Evolutionary conservation across 2,329 filamentous ascomycete species (phyloP).

Genomic region (Ciborinia camelliae): DNA sequence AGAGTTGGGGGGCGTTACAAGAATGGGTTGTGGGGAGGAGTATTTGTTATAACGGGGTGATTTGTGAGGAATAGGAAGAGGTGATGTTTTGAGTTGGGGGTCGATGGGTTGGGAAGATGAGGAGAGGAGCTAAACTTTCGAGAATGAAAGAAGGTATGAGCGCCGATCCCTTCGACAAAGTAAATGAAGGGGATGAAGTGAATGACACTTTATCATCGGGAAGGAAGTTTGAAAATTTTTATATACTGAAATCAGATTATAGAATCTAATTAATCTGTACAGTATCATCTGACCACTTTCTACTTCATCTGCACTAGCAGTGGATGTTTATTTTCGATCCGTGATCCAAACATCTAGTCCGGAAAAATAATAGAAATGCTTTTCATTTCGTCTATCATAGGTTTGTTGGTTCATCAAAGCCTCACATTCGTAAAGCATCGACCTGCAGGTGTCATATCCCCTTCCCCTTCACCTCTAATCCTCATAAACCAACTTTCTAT

Average conservation of each 20-base stretch:
- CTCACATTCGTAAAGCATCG: not conserved
- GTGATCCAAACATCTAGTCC: not conserved
- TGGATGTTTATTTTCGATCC: too few species aligned
- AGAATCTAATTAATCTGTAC: not conserved
- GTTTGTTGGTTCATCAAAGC: not conserved
- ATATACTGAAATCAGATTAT: not conserved
- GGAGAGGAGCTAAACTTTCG: too few species aligned
- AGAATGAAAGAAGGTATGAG: too few species aligned
- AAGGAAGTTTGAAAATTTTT: not conserved
- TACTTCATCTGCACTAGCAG: not conserved
- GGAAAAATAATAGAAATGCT: not conserved
- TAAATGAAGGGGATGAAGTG: not conserved
- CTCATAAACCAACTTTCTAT: constrained; percentile 49
- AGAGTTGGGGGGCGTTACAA: not conserved
- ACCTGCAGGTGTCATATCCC: not conserved
- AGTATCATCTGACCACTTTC: not conserved
- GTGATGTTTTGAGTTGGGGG: not conserved
- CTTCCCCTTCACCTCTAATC: constrained; percentile 16
- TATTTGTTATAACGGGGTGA: not conserved
- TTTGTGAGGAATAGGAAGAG: not conserved
- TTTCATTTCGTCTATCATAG: constrained; percentile 3
- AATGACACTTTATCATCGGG: not conserved
- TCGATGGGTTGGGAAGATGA: not conserved
- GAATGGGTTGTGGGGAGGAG: not conserved
- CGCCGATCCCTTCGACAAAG: too few species aligned